phyloP scores from a whole-genome alignment of 768 basidiomycete genomes.

The Gymnopilus dilepis region DNA sequence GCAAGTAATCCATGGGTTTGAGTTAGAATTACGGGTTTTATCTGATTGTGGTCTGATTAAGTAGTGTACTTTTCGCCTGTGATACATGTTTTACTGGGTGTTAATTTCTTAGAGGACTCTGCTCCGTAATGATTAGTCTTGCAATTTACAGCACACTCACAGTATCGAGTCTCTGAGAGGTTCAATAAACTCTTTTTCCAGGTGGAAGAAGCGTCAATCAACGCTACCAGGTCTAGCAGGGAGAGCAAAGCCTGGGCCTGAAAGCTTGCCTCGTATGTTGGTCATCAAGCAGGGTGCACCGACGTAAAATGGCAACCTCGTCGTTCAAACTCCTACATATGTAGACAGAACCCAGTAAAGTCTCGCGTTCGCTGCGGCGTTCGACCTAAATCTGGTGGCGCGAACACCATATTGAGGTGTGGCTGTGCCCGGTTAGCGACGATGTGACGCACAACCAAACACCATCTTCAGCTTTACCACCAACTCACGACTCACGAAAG shows the following conservation, averaged over 20 bases:
- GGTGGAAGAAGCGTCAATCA: no score
- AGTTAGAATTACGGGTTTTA: not conserved
- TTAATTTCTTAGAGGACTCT: constrained; percentile 11
- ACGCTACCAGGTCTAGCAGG: no score
- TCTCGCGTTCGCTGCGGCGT: no score
- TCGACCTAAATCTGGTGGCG: not conserved
- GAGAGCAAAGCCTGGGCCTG: no score
- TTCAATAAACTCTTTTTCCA: not conserved
- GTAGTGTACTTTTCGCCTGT: constrained; percentile 19
- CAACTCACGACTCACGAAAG: not conserved
- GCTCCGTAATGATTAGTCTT: not conserved
- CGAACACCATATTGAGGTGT: not conserved
- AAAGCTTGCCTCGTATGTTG: no score
- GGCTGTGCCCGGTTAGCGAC: not conserved
- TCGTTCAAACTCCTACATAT: no score
- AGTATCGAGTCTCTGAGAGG: not conserved
- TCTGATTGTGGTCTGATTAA: constrained; percentile 1
- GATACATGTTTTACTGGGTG: constrained; percentile 13
- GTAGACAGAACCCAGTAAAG: no score
- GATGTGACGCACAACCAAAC: not conserved
- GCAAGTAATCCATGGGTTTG: constrained; percentile 5
- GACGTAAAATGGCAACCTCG: no score
- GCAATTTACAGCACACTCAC: not conserved
- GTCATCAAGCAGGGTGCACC: no score
- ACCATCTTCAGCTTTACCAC: not conserved